These are phyloP conservation scores for Sclerotinia nivalis DNA, from an alignment of 2,329 filamentous ascomycete species.

Conservation along the genomic window DNA sequence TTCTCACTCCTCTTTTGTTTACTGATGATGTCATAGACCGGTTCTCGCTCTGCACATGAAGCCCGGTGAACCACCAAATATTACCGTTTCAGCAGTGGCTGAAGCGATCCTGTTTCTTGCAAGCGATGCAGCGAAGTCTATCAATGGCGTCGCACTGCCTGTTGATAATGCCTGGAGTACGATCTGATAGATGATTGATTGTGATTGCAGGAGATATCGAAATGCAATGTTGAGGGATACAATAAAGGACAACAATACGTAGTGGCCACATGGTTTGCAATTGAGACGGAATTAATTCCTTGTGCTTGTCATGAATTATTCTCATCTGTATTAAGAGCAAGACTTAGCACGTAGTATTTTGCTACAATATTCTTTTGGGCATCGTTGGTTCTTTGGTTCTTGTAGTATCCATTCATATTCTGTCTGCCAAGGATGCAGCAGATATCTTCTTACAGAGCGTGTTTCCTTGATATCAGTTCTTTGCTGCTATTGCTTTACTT, in stretches of 20 bases:
- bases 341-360: neutral
- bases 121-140: conserved; percentile 41
- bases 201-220: neutral
- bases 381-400: neutral
- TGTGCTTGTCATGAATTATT: neutral
- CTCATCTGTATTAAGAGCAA: neutral
- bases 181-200: conserved; percentile 32
- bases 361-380: too few relatives aligned
- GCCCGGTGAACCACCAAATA: conserved; percentile 30
- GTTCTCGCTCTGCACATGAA: conserved; percentile 41
- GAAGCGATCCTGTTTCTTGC: conserved; percentile 44
- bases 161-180: conserved; percentile 45
- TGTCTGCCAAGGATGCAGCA: conserved; percentile 9
- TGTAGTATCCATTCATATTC: neutral
- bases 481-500: neutral
- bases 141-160: conserved; percentile 44
- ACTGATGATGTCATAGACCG: conserved; percentile 28
- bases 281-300: neutral
- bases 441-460: neutral
- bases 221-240: neutral
- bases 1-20: too few relatives aligned
- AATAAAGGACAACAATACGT: neutral
- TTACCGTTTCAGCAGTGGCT: conserved; percentile 42
- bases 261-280: neutral
- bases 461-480: neutral